Conservation (phyloP, 2,329 filamentous ascomycete genomes). For the Trichoderma arundinaceum region DNA sequence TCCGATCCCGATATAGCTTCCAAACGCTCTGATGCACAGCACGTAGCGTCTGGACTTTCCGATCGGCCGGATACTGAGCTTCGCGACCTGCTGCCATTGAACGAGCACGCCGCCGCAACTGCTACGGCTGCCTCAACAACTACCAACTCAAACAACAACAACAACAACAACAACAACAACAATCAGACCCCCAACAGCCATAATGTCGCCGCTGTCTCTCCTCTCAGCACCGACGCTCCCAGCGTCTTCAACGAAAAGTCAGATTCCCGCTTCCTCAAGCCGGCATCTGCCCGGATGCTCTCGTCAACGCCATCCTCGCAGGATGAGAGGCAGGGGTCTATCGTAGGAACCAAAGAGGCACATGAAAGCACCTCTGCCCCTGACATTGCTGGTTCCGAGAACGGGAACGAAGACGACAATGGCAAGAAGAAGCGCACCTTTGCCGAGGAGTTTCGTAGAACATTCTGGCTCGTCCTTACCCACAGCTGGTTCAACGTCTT, state of each 20-base stretch:
- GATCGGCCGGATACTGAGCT: constrained; percentile 44
- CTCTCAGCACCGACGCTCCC: constrained; percentile 28
- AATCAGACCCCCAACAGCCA: constrained; percentile 38
- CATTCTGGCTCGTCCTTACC: constrained; percentile 62
- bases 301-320: constrained; percentile 54
- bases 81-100: constrained; percentile 26
- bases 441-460: constrained; percentile 56
- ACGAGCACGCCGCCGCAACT: constrained; percentile 17
- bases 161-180: constrained; percentile 39
- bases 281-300: constrained; percentile 21
- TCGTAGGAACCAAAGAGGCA: constrained; percentile 51
- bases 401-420: constrained; percentile 40
- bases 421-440: constrained; percentile 50
- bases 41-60: constrained; percentile 60
- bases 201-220: constrained; percentile 27
- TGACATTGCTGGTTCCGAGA: constrained; percentile 40
- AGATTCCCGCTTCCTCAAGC: constrained; percentile 37
- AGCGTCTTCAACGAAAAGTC: constrained; percentile 34
- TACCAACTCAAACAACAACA: constrained; percentile 36
- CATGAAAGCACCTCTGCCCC: constrained; percentile 33
- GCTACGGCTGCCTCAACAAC: neutral
- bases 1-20: constrained; percentile 61
- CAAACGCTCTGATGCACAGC: constrained; percentile 61
- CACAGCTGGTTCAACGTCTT: constrained; percentile 81
- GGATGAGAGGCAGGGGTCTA: constrained; percentile 61